phyloP scores from a whole-genome alignment of 257 asterid species.

The Petunia secreta region DNA sequence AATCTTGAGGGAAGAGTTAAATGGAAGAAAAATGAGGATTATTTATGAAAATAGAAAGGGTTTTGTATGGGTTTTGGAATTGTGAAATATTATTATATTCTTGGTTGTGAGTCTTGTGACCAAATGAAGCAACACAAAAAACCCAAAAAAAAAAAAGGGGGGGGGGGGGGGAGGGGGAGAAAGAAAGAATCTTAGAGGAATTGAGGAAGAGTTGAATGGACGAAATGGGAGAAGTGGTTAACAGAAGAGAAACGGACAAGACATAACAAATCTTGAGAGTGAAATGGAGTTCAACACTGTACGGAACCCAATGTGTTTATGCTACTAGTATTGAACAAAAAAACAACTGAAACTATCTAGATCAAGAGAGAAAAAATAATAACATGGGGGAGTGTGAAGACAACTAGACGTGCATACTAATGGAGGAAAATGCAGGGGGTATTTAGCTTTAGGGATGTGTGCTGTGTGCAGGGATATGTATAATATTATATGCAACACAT shows the following conservation, averaged over 20 bases:
- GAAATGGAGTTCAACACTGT: conserved; percentile 14
- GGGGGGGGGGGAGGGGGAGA: neutral
- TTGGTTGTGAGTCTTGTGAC: too few relatives aligned
- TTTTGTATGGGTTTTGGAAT: neutral
- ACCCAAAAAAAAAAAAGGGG: neutral
- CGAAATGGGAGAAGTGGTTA: neutral
- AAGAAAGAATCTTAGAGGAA: neutral
- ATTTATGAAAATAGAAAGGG: neutral
- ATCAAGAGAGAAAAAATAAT: neutral
- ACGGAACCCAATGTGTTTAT: neutral
- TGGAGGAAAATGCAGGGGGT: neutral
- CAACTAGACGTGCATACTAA: conserved; percentile 3
- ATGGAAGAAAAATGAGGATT: neutral
- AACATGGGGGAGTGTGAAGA: neutral
- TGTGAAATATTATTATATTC: too few relatives aligned
- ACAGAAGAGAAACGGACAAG: conserved; percentile 12
- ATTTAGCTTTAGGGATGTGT: neutral
- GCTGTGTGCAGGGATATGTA: neutral
- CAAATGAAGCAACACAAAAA: too few relatives aligned
- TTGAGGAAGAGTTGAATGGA: neutral
- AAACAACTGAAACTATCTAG: conserved; percentile 1
- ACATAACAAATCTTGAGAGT: neutral
- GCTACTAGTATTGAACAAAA: neutral
- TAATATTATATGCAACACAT: neutral
- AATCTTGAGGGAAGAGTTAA: neutral